Evolutionary conservation across 2,329 filamentous ascomycete species (phyloP).

Genomic region (Neonectria neomacrospora): DNA sequence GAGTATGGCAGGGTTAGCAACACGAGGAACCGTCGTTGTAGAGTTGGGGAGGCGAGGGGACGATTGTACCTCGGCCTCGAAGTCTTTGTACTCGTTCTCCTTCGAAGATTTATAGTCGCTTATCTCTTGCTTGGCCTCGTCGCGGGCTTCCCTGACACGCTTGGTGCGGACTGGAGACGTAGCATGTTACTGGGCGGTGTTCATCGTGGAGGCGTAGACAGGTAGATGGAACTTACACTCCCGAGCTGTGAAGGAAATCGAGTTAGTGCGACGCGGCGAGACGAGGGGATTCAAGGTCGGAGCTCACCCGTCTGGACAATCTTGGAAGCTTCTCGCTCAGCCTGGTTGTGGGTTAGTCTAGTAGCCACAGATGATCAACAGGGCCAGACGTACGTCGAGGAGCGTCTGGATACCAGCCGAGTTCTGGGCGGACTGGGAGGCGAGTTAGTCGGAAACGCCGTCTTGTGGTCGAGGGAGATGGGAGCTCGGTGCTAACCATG

Average conservation of each 20-base stretch:
- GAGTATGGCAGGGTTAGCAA: constrained; percentile 20
- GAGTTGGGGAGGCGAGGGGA: neutral
- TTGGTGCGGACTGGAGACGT: constrained; percentile 76
- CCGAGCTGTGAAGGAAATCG: constrained; percentile 67
- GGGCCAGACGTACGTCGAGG: constrained; percentile 80
- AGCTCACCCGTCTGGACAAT: constrained; percentile 93
- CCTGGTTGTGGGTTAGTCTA: constrained; percentile 62
- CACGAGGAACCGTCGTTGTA: neutral
- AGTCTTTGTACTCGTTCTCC: constrained; percentile 94
- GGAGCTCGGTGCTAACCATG: constrained; percentile 37
- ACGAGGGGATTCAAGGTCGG: constrained; percentile 16
- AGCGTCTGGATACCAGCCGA: constrained; percentile 98
- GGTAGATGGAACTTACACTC: constrained; percentile 75
- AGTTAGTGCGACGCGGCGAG: constrained; percentile 44
- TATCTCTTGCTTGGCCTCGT: constrained; percentile 98
- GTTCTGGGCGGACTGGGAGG: constrained; percentile 90
- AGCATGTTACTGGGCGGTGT: constrained; percentile 11
- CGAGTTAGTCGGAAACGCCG: constrained; percentile 37
- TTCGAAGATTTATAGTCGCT: constrained; percentile 90
- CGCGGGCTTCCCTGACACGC: constrained; percentile 94
- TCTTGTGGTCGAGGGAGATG: constrained; percentile 11
- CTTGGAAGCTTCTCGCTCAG: constrained; percentile 98
- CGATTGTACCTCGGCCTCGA: constrained; percentile 74
- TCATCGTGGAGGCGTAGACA: constrained; percentile 20
- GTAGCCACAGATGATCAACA: neutral